Evolutionary conservation across 148 eudicot genomes (phyloP), one percentile per base, ranked within the genome.

Genomic region (Heliosperma pusillum): DNA sequence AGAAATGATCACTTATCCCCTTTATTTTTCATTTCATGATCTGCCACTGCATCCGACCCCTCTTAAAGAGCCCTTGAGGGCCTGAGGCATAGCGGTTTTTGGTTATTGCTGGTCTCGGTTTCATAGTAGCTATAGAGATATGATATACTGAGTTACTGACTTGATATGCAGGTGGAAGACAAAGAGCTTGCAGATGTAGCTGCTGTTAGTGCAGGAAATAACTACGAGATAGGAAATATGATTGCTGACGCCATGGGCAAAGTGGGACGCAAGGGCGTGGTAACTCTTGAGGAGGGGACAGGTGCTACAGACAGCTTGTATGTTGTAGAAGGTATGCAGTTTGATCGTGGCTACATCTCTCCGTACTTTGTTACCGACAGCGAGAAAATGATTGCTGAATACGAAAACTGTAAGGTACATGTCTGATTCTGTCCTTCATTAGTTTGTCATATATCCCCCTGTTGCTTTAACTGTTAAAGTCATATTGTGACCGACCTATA

Each of bases 151-250:
- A 53, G 53, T 7, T 57, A 21, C 66, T 66, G 16, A 57, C 60
- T 2, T 63, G 12, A 45, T 60, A 71, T 74, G 27, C 85, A 95
- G 99, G 90, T 96, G 50, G 97, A 96, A 82, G 99, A 96, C 72
- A 82, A 86, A 82, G 97, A 96, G 79, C 88, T 96, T 59, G 97
- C 91, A 66, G 99, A 96, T 86, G 97, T 96, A 40, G 99, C 99
- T 73, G 97, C 99, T 59, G 99, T 96, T 66, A 96, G 99, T 96
- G 97, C 99, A 40, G 99, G 99, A 58, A 96, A 96, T 88, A 90
- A 87, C 82, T 87, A 88, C 6, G 93, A 92, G 81, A 90, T 96
- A 22, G 97, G 99, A 70, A 83, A 87, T 66, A 96, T 96, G 99
- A 88, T 92, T 69, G 96, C 99, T 50, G 97, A 92, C 75, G 99